Conservation (phyloP, 306 rosid species). For the Fragaria ananassa region DNA sequence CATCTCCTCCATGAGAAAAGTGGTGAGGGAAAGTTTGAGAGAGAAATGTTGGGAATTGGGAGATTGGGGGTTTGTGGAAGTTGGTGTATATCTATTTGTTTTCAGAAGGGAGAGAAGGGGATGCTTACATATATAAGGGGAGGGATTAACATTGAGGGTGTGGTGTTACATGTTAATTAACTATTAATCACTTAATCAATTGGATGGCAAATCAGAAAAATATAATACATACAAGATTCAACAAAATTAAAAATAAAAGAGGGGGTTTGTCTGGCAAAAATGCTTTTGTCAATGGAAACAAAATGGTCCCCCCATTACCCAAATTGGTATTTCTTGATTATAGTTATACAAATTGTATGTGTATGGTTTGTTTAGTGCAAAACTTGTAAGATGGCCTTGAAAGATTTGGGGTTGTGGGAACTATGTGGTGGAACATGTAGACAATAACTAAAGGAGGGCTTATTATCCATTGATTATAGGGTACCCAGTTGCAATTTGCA, state of each 20-base stretch:
- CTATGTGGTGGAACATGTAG: neutral
- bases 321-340: conserved; percentile 9
- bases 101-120: conserved; percentile 4
- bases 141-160: neutral
- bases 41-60: neutral
- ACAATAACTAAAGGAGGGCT: neutral
- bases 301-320: conserved; percentile 39
- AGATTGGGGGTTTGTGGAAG: conserved; percentile 5
- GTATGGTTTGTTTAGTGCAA: neutral
- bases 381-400: neutral
- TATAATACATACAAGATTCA: neutral
- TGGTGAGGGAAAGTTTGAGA: neutral
- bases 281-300: conserved; percentile 25
- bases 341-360: conserved; percentile 1
- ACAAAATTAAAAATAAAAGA: neutral
- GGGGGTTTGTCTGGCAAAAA: conserved; percentile 33
- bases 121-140: conserved; percentile 19
- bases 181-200: neutral
- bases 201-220: conserved; percentile 9
- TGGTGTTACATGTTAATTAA: neutral
- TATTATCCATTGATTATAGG: too few species aligned
- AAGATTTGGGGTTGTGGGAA: neutral
- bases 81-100: conserved; percentile 12
- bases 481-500: neutral
- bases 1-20: conserved; percentile 40